Base-by-base conservation (phyloP, 257 asterid genomes). In the Anisodus tanguticus region DNA sequence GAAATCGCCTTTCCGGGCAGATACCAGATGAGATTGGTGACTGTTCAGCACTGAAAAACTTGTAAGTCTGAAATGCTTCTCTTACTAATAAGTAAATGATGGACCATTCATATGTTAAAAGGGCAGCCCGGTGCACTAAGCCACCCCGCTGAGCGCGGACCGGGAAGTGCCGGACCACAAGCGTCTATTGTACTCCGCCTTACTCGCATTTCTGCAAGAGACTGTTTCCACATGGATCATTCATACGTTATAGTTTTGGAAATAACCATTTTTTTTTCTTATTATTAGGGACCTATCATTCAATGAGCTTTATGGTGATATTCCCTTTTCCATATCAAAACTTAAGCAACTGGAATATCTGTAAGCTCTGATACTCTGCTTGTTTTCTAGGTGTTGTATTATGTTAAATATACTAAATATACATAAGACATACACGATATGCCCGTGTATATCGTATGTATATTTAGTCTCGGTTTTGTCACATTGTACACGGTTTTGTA, bases 1-100 rank as follows among this genome's bases (percentile, higher is more conserved):
- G 86, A 51, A 97, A 95, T 88, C 86, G 87, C 78, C 94, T 97
- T 2, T 92, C 97, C 2, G 98, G 99, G 12, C 99, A 95, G 85
- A 97, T 97, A 84, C 99, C 99, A 2, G 99, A 97, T 87, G 98
- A 97, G 90, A 93, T 97, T 87, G 99, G 98, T 43, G 99, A 97
- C 81, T 97, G 98, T 89, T 92, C 94, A 5, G 89, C 91, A 78
- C 79, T 97, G 88, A 83, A 26, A 83, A 93, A 91, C 84, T 86
- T 97, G 99, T 97, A 88, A 80, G 91, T 87, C 43, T 60, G 16
- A 63, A 71, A 47, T 47, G 19, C 59, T 51, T 76, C 64, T 76
- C 64, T 76, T 31, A 19, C 69, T 16, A 15, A 7, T 16, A 15
- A 16, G 19, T 39, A 7, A 7, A 39, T 39, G 78, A 69, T 69